Percentiles rank a stretch among this genome's conserved stretches.
Evolutionary conservation across 768 basidiomycete genomes (phyloP).

Genomic region (Gloeopeniophorella convolvens): DNA sequence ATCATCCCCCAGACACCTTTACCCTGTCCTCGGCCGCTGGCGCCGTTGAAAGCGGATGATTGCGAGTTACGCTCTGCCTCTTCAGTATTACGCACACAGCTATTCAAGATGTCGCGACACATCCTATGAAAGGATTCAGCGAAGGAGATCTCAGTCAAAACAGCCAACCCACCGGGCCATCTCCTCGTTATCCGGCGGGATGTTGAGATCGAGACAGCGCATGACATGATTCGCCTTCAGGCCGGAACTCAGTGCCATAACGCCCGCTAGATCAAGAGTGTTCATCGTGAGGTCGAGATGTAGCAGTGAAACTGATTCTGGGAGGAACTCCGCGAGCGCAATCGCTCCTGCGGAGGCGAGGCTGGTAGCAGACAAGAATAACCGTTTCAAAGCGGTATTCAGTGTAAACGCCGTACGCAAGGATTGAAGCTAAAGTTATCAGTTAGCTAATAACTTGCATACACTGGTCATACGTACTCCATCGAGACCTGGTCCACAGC

Average conservation of each 20-base stretch:
- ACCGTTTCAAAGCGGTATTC: constrained; percentile 83
- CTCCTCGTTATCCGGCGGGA: constrained; percentile 78
- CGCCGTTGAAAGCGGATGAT: constrained; percentile 21
- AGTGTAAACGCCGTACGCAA: constrained; percentile 90
- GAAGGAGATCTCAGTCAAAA: background rate
- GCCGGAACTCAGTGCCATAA: constrained; percentile 86
- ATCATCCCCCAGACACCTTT: constrained; percentile 83
- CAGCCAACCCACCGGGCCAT: constrained; percentile 52
- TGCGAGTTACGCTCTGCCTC: constrained; percentile 50
- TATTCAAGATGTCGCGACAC: constrained; percentile 83
- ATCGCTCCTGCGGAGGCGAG: constrained; percentile 85
- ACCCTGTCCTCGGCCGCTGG: constrained; percentile 44
- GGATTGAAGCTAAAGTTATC: constrained; percentile 59
- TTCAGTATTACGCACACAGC: constrained; percentile 92
- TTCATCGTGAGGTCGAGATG: constrained; percentile 91
- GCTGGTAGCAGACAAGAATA: constrained; percentile 82
- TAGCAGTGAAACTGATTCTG: constrained; percentile 78
- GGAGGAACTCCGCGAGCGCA: constrained; percentile 92
- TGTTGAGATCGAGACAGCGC: constrained; percentile 89
- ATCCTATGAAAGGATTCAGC: constrained; percentile 36
- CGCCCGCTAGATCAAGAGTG: constrained; percentile 78
- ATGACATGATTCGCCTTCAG: constrained; percentile 79
- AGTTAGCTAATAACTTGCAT: background rate
- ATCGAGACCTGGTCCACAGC: constrained; percentile 82
- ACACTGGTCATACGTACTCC: constrained; percentile 52